A percentile compares a stretch with the other conserved stretches of the same genome.
phyloP scores from a whole-genome alignment of 331 rosid genomes.

The Erythrophleum ivorense region DNA sequence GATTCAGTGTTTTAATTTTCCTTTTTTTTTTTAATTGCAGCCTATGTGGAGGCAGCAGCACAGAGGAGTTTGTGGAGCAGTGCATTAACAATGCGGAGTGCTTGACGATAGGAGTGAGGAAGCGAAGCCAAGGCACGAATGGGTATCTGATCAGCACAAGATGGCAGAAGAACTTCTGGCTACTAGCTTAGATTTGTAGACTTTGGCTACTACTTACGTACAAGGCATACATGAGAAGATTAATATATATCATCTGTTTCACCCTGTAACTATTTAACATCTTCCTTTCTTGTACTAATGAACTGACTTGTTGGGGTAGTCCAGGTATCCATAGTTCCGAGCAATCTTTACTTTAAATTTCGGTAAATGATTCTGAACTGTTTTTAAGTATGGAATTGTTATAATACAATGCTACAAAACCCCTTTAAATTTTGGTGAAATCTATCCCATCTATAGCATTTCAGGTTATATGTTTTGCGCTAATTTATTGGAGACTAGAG shows the following conservation, averaged over 20 bases:
- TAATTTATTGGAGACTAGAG: background rate
- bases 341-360: background rate
- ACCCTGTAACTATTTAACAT: slow-evolving; percentile 56
- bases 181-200: slow-evolving; percentile 67
- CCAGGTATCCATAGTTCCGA: background rate
- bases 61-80: slow-evolving; percentile 78
- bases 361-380: background rate
- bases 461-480: background rate
- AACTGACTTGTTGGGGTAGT: slow-evolving; percentile 1
- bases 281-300: slow-evolving; percentile 34
- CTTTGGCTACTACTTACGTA: slow-evolving; percentile 18
- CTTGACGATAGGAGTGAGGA: slow-evolving; percentile 93
- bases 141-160: slow-evolving; percentile 88
- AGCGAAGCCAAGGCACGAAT: slow-evolving; percentile 79
- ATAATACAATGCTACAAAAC: background rate
- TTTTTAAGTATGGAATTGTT: background rate
- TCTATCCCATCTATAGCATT: background rate
- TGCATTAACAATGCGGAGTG: slow-evolving; percentile 84
- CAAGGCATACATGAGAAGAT: slow-evolving; percentile 32
- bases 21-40: slow-evolving; percentile 46
- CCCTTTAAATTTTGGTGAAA: background rate
- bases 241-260: slow-evolving; percentile 39
- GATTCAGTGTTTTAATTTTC: background rate
- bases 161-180: slow-evolving; percentile 99
- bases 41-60: slow-evolving; percentile 63